Conservation (phyloP, 108 stramenopile genomes). For the Aurantiochytrium sp. region DNA sequence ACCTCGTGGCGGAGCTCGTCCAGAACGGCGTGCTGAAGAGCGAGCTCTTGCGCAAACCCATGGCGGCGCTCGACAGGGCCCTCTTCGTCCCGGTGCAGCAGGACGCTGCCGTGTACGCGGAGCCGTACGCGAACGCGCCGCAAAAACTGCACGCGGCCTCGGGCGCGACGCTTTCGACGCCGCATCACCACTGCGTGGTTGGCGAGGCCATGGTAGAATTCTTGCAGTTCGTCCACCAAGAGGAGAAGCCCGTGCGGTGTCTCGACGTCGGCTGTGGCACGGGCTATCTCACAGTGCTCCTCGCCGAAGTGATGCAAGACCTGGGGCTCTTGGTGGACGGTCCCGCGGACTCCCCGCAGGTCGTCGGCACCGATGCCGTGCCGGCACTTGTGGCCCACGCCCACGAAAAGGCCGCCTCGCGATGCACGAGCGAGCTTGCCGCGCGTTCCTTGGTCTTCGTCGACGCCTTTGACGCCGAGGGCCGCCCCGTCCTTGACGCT, state of each 20-base stretch:
- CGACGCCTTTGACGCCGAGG: not conserved
- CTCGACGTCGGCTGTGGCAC: not conserved
- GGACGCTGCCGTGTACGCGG: conserved; percentile 21
- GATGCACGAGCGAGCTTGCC: not conserved
- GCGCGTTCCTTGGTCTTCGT: not conserved
- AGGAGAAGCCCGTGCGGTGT: not conserved
- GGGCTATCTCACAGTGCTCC: not conserved
- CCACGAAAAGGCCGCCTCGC: not conserved
- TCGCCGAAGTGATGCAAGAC: not conserved
- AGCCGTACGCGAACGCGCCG: not conserved
- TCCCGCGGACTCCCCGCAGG: not conserved
- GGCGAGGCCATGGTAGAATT: not conserved
- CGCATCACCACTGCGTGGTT: conserved; percentile 10
- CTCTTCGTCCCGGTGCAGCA: conserved; percentile 20
- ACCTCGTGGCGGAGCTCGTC: not conserved
- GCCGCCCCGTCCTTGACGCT: not conserved
- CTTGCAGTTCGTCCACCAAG: not conserved
- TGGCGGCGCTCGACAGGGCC: not conserved
- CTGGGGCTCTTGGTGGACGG: not conserved
- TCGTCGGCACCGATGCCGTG: not conserved
- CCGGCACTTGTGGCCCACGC: not conserved
- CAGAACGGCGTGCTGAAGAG: not conserved
- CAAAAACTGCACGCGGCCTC: not conserved
- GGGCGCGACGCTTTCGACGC: not conserved
- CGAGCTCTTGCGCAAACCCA: not conserved